Percentiles rank a stretch among this genome's conserved stretches.
Evolutionary conservation across 1,284 basidiomycete species (phyloP).

Genomic region (Irpex sp.): DNA sequence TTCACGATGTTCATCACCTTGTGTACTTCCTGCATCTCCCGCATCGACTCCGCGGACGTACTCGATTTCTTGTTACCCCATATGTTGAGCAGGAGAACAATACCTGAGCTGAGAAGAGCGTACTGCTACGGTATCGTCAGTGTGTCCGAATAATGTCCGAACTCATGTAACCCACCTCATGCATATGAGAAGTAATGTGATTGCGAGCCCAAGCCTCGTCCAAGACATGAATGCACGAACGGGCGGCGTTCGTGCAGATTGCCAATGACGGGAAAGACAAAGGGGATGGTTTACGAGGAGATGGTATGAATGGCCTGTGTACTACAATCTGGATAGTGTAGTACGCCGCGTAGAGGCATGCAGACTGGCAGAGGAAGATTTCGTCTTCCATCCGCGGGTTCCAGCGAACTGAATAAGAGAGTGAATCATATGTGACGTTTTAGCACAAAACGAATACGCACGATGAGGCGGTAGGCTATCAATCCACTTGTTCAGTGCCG

Average conservation of each 20-base stretch:
- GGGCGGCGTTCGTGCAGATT: conserved; percentile 80
- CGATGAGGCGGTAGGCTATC: conserved; percentile 19
- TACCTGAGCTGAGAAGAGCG: conserved; percentile 57
- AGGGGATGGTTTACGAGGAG: background rate
- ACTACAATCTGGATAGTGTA: conserved; percentile 78
- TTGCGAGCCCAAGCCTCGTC: conserved; percentile 38
- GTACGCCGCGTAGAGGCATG: conserved; percentile 59
- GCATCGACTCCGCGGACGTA: conserved; percentile 47
- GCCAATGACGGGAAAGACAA: conserved; percentile 63
- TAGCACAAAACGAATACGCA: conserved; percentile 8
- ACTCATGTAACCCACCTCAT: background rate
- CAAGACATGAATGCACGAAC: conserved; percentile 69
- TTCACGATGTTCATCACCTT: conserved; percentile 38
- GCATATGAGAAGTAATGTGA: background rate
- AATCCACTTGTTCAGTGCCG: conserved; percentile 20
- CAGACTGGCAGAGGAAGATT: conserved; percentile 67
- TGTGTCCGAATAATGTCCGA: background rate
- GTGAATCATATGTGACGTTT: background rate
- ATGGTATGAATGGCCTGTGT: conserved; percentile 38
- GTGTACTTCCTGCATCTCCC: conserved; percentile 68
- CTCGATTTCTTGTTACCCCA: conserved; percentile 43
- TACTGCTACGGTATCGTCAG: conserved; percentile 22
- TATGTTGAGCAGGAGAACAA: conserved; percentile 72
- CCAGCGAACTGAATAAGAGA: conserved; percentile 24
- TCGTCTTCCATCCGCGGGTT: conserved; percentile 59